Evolutionary conservation across 2,329 filamentous ascomycete species (phyloP).

Genomic region (Pseudocercospora cruenta): DNA sequence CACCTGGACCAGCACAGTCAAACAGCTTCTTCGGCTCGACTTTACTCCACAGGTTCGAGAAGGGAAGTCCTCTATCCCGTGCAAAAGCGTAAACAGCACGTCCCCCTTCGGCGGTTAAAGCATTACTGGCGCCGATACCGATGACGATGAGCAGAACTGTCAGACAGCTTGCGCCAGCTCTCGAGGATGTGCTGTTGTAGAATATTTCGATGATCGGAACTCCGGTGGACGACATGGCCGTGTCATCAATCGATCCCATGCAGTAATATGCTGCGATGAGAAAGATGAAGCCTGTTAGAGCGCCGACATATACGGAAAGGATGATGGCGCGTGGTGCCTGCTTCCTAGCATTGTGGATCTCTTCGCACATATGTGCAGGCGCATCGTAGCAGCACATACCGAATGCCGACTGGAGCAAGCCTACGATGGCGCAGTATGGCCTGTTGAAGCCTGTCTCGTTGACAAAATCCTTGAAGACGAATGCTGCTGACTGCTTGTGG

Average conservation of each 20-base stretch:
- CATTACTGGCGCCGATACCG: conserved; percentile 50
- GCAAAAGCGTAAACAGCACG: conserved; percentile 54
- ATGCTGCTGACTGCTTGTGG: conserved; percentile 57
- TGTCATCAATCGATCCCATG: conserved; percentile 54
- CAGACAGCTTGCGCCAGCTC: conserved; percentile 51
- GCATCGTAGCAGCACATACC: conserved; percentile 59
- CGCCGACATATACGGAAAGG: conserved; percentile 49
- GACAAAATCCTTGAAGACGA: conserved; percentile 60
- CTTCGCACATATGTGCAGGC: conserved; percentile 59
- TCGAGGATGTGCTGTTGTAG: conserved; percentile 52
- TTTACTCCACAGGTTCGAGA: conserved; percentile 51
- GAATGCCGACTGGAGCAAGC: conserved; percentile 58
- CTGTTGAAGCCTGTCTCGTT: conserved; percentile 58
- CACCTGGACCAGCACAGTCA: conserved; percentile 54
- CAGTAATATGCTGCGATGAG: conserved; percentile 55
- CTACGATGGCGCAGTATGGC: conserved; percentile 57
- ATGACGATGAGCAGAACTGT: conserved; percentile 55
- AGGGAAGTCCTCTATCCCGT: conserved; percentile 58
- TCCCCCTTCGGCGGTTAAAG: conserved; percentile 53
- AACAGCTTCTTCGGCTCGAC: conserved; percentile 50
- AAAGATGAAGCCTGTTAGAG: conserved; percentile 53
- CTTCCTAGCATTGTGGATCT: conserved; percentile 56
- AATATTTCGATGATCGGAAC: conserved; percentile 60
- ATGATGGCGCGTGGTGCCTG: conserved; percentile 56
- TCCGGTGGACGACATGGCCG: conserved; percentile 51